phyloP scores from a whole-genome alignment of 2,329 filamentous ascomycete genomes.

The Rosellinia necatrix region DNA sequence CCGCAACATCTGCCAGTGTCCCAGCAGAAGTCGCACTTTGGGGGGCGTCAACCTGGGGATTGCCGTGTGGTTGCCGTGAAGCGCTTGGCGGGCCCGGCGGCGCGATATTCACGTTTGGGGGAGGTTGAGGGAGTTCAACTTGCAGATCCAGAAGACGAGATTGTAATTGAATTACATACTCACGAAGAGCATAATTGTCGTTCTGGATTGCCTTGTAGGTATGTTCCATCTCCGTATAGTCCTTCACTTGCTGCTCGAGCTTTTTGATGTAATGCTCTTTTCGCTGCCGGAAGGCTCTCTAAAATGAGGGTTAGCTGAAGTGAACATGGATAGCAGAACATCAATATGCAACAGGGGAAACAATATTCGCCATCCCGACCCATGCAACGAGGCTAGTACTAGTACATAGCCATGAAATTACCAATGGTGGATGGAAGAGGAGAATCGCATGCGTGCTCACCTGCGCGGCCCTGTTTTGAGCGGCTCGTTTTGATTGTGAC shows the following conservation, averaged over 20 bases:
- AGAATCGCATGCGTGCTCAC: conserved; percentile 57
- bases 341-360: no score
- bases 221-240: conserved; percentile 75
- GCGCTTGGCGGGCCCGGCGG: conserved; percentile 42
- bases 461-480: conserved; percentile 95
- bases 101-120: conserved; percentile 75
- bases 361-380: no score
- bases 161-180: conserved; percentile 92
- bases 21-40: conserved; percentile 36
- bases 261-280: conserved; percentile 99
- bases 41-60: conserved; percentile 26
- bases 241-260: conserved; percentile 89
- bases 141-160: conserved; percentile 81
- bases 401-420: neutral
- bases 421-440: neutral
- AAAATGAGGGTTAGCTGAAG: conserved; percentile 19
- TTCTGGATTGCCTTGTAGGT: conserved; percentile 79
- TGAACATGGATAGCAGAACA: no score
- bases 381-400: neutral
- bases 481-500: conserved; percentile 93
- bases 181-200: conserved; percentile 88
- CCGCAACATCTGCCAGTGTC: conserved; percentile 43
- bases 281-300: conserved; percentile 96
- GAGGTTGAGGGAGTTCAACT: conserved; percentile 82
- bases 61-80: conserved; percentile 34